Percentiles rank a stretch among this genome's conserved stretches.
phyloP scores from a whole-genome alignment of 768 basidiomycete species.

The Pleurotus eryngii region DNA sequence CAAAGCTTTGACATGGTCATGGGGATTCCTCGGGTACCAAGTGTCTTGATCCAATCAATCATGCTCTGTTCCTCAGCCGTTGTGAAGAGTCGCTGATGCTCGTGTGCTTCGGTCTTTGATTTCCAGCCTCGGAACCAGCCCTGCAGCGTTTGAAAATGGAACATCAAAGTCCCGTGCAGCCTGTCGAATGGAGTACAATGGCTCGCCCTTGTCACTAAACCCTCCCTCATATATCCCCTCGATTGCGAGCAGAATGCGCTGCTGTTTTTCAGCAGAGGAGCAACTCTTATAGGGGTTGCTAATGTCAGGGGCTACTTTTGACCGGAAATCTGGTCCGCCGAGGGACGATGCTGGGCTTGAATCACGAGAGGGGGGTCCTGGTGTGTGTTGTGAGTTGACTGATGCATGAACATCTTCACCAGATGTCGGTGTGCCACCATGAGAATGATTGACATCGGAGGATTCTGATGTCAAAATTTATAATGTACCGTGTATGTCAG shows the following conservation, averaged over 20 bases:
- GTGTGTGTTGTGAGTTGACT: too few species aligned
- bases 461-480: too few species aligned
- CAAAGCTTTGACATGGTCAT: constrained; percentile 12
- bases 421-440: too few species aligned
- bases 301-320: too few species aligned
- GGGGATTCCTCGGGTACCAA: constrained; percentile 17
- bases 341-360: too few species aligned
- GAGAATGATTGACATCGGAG: too few species aligned
- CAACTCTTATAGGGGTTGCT: too few species aligned
- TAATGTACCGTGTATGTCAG: too few species aligned
- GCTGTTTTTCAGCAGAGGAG: neutral
- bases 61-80: constrained; percentile 20
- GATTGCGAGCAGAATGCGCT: constrained; percentile 13
- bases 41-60: constrained; percentile 20
- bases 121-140: neutral
- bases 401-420: too few species aligned
- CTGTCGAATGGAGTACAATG: constrained; percentile 2
- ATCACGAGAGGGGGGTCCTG: too few species aligned
- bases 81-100: constrained; percentile 14
- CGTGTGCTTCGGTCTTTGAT: constrained; percentile 11
- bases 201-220: neutral
- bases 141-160: neutral
- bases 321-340: too few species aligned
- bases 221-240: constrained; percentile 5
- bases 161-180: constrained; percentile 4